Evolutionary conservation across 129 eudicot genomes (phyloP), one percentile per base, ranked within the genome.

Genomic region (Silybum marianum): DNA sequence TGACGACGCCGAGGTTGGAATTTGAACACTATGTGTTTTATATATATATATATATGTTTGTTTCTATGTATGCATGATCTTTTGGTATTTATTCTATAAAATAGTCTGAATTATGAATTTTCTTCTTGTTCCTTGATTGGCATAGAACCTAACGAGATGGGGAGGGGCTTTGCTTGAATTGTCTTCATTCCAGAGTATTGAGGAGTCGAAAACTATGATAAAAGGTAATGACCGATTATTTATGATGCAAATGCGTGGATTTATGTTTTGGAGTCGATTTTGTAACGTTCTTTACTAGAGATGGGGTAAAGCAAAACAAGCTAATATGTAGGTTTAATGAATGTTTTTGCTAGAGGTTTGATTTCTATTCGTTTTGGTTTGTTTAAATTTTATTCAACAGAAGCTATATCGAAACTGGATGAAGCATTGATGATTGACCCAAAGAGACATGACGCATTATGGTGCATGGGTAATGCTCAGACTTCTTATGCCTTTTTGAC

Each of bases 381-480:
- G 23, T 18, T 58, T 58, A 19, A 39, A 44, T 72, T 40, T 81
- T 80, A 73, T 83, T 22, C 2, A 72, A 74, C 63, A 95, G 98
- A 89, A 72, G 99, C 97, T 23, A 83, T 89, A 16, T 87, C 90
- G 14, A 95, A 95, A 86, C 82, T 95, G 80, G 95, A 89, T 76
- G 98, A 95, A 89, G 97, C 93, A 5, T 82, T 95, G 86, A 28
- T 68, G 83, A 60, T 93, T 83, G 83, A 91, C 81, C 91, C 98
- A 6, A 87, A 38, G 46, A 91, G 86, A 82, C 97, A 91, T 69
- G 92, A 95, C 42, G 86, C 97, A 0, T 89, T 92, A 58, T 92
- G 98, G 97, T 89, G 89, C 80, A 85, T 95, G 87, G 99, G 94
- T 22, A 92, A 95, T 87, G 98, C 99, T n/a, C 77, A 89, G 69